Evolutionary conservation across 352 stramenopile genomes (phyloP), one percentile per base, ranked within the genome.

Genomic region (Phytophthora tentaculata): DNA sequence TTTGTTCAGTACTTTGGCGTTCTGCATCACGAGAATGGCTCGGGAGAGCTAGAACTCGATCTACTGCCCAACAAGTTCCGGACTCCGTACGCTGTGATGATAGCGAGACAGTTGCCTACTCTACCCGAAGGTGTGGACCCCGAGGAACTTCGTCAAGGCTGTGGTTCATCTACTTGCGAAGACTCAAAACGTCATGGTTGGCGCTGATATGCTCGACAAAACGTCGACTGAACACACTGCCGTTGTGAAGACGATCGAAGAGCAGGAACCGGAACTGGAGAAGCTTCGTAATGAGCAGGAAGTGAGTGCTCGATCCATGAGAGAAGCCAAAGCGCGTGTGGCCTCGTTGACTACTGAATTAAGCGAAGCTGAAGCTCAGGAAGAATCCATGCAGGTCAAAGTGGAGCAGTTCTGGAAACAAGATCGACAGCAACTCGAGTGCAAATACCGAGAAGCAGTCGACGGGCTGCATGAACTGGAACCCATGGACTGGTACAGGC

Each of bases 31-130:
- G 65, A 76, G 19, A 64, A 66, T 17, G 77, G 72, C 1, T 62
- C 74, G 1, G 81, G 83, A 2, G 85, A 90, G 51, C 22, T 88
- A 2, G 84, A 94, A 45, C 83, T 95, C 47, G 74, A 91, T 23
- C 62, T 95, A 19, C 23, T 91, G n/a, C 67, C 80, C 7, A 56
- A 67, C 19, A 86, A 88, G 69, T 95, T 94, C 70, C 80, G 77
- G 17, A 85, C 83, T 0, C 87, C 87, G 43, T 95, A 92, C 60
- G 87, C 87, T 8, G 83, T 95, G 26, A 91, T 95, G 83, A 83
- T 94, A 24, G 87, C 87, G 3, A 64, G 85, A 2, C 81, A 91
- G 72, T 70, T 95, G 64, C 87, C 87, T 2, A 80, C 66, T 17
- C 58, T 95, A n/a, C 87, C 87, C 0, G 82, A 92, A 29, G 85